Evolutionary conservation across 768 basidiomycete genomes (phyloP), one percentile per base, ranked within the genome.

Genomic region (Hypholoma fasciculare): DNA sequence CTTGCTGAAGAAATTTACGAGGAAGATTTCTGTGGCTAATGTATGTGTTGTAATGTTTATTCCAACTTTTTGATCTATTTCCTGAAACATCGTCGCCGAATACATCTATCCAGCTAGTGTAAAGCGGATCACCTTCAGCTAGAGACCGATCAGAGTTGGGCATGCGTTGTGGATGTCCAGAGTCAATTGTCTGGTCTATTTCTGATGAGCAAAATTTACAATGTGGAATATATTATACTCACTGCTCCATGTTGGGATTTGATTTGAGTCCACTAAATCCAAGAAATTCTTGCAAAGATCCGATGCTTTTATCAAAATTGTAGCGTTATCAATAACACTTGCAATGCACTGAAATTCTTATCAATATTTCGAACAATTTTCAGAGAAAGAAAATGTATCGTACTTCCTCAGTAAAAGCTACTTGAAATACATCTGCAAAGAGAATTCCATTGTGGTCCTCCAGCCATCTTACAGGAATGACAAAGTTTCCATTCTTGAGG

Each of bases 71-170:
- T 1, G 71, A 74, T 9, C 67, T 58, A 52, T 80, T 79, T 7
- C 76, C 78, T 0, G 76, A 81, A 0, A 78, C 73, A 62, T 81
- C 76, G 50, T 81, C 77, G 0, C 69, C 65, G 58, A 73, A 76
- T 2, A 74, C 49, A 53, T 72, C 68, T 44, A 74, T 62, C 16
- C 69, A 69, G 36, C 66, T 70, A 7, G 61, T 64, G 48, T 74
- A 75, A 0, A 76, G 36, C 2, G 69, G 69, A 38, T 70, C 61
- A 0, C 71, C 72, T 8, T 66, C 52, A 17, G 72, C 74, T 9
- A 74, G 57, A 0, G 42, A 58, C n/a, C 65, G 68, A 36, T 70
- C 64, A 1, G 72, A 70, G 54, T 75, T 75, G 1, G 74, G 73
- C 73, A 76, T 74, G 16, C 47, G 27, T 14, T 6, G 7, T 5